A percentile compares a stretch with the other conserved stretches of the same genome.
phyloP scores from a whole-genome alignment of 2,329 filamentous ascomycete genomes.

The Verticillium nubilum region DNA sequence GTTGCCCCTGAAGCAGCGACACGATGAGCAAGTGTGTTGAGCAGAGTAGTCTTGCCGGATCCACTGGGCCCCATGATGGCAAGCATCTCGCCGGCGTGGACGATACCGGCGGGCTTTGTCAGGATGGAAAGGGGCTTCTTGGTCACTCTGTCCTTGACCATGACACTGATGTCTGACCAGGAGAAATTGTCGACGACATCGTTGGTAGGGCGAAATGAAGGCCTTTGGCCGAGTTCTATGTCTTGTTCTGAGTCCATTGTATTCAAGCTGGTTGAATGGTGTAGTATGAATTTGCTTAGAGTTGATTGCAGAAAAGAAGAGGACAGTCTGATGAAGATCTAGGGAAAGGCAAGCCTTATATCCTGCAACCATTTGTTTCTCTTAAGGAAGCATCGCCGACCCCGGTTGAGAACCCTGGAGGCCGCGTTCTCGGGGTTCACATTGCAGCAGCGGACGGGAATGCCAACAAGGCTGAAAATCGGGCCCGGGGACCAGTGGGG shows the following conservation, averaged over 20 bases:
- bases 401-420: not conserved
- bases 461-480: not conserved
- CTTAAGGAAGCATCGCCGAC: not conserved
- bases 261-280: not conserved
- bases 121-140: conserved; percentile 39
- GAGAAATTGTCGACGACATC: conserved; percentile 57
- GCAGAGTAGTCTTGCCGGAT: conserved; percentile 75
- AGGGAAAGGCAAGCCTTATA: not conserved
- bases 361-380: not conserved
- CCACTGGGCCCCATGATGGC: conserved; percentile 76
- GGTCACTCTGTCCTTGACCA: conserved; percentile 65
- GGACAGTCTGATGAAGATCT: not conserved
- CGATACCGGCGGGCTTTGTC: conserved; percentile 9
- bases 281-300: not conserved
- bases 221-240: not conserved
- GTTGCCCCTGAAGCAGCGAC: conserved; percentile 32
- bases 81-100: conserved; percentile 56
- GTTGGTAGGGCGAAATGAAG: conserved; percentile 52
- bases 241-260: not conserved
- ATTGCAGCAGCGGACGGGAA: not conserved
- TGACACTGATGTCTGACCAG: conserved; percentile 64
- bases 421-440: not conserved
- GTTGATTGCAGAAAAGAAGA: not conserved
- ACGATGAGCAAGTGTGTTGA: conserved; percentile 71
- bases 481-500: not conserved